Evolutionary conservation across 805 yeast species (phyloP), one percentile per base, ranked within the genome.

Genomic region (Ogataea trehaloabstinens): DNA sequence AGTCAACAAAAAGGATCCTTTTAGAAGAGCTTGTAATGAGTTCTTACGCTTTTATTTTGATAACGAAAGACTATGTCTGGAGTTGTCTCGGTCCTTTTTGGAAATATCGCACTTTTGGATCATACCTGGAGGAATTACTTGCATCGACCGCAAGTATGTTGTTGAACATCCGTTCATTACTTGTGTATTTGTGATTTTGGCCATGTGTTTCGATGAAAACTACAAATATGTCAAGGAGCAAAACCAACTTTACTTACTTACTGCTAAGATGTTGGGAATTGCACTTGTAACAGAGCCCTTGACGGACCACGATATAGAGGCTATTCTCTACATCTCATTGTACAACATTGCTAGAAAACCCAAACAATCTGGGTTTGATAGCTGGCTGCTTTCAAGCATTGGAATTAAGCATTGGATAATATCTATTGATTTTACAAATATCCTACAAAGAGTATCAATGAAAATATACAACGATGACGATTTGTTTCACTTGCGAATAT

Each of bases 271-370:
- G n/a, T 48, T 76, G 7, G 73, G 79, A 1, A 66, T 69, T 36
- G 73, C 78, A 0, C 51, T 72, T 19, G 67, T 72, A 50, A 70
- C 77, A 4, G 73, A 69, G 30, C 74, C 75, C n/a, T 54, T 78
- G 21, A 73, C 73, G 4, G 81, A 75, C 46, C 80, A 75, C 54
- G 84, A 78, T 48, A 69, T 77, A 24, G 85, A 78, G 50, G 82
- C 81, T 0, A 68, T 78, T 6, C 49, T 78, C 19, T 78, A 78
- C 49, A 66, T 78, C 36, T 68, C 78, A 16, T 56, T 74, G 53
- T 78, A 74, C 52, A 74, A 74, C 45, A 69, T 76, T 32, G 73
- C 80, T 2, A 61, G 80, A 44, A 76, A 75, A 43, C 73, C 79
- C 3, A 61, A 67, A 34, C 82, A 77, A 49, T 61, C 71, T n/a